phyloP scores from a whole-genome alignment of 257 asterid species.

The Osmanthus fragrans region DNA sequence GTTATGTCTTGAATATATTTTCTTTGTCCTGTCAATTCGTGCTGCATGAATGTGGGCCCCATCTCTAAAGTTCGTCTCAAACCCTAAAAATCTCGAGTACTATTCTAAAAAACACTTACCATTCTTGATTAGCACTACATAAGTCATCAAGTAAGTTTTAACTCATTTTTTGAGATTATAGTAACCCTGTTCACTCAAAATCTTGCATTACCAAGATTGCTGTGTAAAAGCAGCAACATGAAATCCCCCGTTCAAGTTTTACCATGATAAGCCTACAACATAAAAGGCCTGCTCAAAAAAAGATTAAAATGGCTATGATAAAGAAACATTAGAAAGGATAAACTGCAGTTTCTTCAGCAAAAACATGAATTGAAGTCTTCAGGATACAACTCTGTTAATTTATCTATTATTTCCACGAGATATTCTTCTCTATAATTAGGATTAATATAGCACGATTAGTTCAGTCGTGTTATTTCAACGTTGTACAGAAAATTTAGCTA shows the following conservation, averaged over 20 bases:
- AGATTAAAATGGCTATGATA: neutral
- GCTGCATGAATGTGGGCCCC: no score
- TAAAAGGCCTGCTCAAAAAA: neutral
- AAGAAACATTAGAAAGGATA: neutral
- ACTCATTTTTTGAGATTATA: no score
- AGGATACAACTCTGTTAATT: neutral
- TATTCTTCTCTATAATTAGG: neutral
- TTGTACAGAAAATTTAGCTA: conserved; percentile 14
- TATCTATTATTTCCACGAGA: neutral
- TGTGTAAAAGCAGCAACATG: neutral
- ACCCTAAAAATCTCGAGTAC: no score
- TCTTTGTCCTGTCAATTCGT: no score
- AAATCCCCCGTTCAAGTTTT: no score
- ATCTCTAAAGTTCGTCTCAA: no score
- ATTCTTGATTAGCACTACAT: no score
- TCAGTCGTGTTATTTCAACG: neutral
- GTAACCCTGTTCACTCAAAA: no score
- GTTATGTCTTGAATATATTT: no score
- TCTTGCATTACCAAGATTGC: neutral
- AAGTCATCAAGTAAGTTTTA: no score
- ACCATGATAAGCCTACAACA: no score
- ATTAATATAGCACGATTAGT: neutral
- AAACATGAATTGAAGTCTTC: neutral
- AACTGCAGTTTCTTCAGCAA: neutral
- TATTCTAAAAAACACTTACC: no score